phyloP scores from a whole-genome alignment of 2,329 filamentous ascomycete species.

The Ceratocystiopsis sp. region DNA sequence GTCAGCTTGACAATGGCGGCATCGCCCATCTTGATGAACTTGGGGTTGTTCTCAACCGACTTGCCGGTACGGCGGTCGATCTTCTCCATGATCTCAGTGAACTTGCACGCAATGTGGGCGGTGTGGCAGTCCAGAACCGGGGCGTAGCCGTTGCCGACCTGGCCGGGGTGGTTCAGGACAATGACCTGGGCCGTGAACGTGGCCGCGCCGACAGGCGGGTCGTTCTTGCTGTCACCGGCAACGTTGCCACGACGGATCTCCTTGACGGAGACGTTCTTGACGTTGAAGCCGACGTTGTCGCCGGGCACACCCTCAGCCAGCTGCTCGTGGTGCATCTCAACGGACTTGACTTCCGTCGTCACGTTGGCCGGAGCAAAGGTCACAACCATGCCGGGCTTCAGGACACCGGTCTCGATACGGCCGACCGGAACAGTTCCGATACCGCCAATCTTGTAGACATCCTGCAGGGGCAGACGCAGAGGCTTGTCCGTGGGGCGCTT shows the following conservation, averaged over 20 bases:
- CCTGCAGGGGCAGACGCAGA: constrained; percentile 97
- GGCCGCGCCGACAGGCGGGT: constrained; percentile 75
- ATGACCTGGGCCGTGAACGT: constrained; percentile 99
- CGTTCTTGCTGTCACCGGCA: constrained; percentile 99
- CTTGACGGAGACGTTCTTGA: constrained; percentile 99
- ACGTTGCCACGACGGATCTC: constrained; percentile 99
- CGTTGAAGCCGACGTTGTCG: constrained; percentile 99
- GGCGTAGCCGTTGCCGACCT: constrained; percentile 97
- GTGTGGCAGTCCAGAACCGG: constrained; percentile 99
- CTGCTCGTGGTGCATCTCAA: constrained; percentile 99
- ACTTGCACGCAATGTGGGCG: constrained; percentile 99
- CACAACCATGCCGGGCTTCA: constrained; percentile 85
- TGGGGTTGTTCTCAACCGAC: constrained; percentile 77
- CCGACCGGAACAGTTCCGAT: constrained; percentile 99
- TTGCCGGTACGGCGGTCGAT: constrained; percentile 99
- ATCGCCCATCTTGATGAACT: constrained; percentile 99
- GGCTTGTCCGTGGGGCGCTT: constrained; percentile 95
- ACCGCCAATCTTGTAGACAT: constrained; percentile 99
- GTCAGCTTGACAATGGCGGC: constrained; percentile 99
- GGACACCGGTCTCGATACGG: constrained; percentile 98
- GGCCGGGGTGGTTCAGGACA: constrained; percentile 99
- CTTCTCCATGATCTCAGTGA: constrained; percentile 98
- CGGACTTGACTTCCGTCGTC: constrained; percentile 99
- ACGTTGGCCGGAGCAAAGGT: constrained; percentile 98
- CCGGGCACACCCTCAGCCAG: constrained; percentile 85